A percentile compares a stretch with the other conserved stretches of the same genome.
Conservation (phyloP, 495 filamentous ascomycete genomes). For the Podospora pseudocomata region DNA sequence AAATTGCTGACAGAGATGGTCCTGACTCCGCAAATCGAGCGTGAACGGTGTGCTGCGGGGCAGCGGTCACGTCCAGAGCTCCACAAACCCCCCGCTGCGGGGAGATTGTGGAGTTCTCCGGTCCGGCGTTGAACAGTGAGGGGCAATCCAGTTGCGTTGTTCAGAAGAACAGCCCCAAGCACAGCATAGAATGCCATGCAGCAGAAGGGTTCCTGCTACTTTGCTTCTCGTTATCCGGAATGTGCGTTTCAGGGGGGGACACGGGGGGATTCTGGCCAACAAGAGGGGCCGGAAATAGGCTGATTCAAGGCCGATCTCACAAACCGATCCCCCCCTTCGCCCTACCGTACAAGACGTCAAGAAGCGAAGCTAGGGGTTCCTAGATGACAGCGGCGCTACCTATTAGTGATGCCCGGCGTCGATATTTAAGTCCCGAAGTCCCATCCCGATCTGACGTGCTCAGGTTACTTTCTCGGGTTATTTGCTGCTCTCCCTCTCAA, state of each 20-base stretch:
- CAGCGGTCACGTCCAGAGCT: not conserved
- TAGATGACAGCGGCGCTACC: not conserved
- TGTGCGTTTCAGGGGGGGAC: not conserved
- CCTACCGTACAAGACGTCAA: not conserved
- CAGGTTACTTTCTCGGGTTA: not conserved
- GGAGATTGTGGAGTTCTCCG: not conserved
- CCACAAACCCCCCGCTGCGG: not conserved
- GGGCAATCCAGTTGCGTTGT: not conserved
- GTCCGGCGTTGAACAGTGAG: not conserved
- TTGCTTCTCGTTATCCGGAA: not conserved
- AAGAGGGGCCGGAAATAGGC: conserved; percentile 4
- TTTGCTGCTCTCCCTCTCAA: not conserved
- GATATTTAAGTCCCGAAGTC: conserved; percentile 3
- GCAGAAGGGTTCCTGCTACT: not conserved
- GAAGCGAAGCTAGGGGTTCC: not conserved
- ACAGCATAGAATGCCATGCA: not conserved
- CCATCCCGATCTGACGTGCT: not conserved
- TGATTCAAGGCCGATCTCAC: not conserved
- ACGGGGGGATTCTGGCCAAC: not conserved
- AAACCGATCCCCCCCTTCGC: not conserved
- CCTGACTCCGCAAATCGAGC: not conserved
- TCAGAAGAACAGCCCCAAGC: not conserved
- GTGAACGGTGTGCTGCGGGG: not conserved
- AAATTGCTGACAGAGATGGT: not conserved
- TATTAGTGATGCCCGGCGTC: conserved; percentile 5